Percentiles rank a stretch among this genome's conserved stretches.
Conservation (phyloP, 805 yeast species). For the Lachancea waltii region DNA sequence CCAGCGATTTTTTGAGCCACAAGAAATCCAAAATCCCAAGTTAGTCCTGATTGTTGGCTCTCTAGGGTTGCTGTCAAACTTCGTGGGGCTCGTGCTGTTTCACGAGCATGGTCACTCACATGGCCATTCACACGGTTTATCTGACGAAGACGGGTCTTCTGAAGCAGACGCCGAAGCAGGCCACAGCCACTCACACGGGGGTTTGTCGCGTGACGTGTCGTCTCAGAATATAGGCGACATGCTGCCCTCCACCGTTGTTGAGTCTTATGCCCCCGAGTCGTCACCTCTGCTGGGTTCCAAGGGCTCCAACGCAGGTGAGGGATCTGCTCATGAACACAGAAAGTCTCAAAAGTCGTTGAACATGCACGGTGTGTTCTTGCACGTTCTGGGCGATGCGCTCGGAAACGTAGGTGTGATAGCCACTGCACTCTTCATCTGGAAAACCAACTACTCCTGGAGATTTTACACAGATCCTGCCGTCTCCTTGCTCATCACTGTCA, state of each 20-base stretch:
- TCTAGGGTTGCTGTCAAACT: conserved; percentile 76
- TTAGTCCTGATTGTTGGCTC: conserved; percentile 75
- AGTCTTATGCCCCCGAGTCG: conserved; percentile 32
- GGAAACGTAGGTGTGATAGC: conserved; percentile 91
- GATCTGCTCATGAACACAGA: conserved; percentile 1
- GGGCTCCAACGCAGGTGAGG: conserved; percentile 2
- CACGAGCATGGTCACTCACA: conserved; percentile 72
- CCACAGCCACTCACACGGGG: conserved; percentile 21
- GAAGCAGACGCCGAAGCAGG: conserved; percentile 14
- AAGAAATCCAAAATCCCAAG: conserved; percentile 71
- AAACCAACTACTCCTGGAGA: conserved; percentile 83
- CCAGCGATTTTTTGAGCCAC: conserved; percentile 81
- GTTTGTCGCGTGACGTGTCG: conserved; percentile 17
- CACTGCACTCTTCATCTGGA: conserved; percentile 90
- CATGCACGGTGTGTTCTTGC: conserved; percentile 95
- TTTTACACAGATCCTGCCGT: conserved; percentile 81
- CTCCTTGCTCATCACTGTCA: conserved; percentile 76
- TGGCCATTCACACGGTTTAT: conserved; percentile 21
- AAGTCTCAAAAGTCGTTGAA: conserved; percentile 61
- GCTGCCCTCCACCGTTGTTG: conserved; percentile 25
- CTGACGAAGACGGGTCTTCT: conserved; percentile 10
- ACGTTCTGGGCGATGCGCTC: conserved; percentile 91
- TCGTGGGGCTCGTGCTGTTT: conserved; percentile 78
- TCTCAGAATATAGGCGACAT: conserved; percentile 16
- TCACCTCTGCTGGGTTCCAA: conserved; percentile 25